Evolutionary conservation across 2,329 filamentous ascomycete species (phyloP).

Genomic region (Beauveria bassiana): DNA sequence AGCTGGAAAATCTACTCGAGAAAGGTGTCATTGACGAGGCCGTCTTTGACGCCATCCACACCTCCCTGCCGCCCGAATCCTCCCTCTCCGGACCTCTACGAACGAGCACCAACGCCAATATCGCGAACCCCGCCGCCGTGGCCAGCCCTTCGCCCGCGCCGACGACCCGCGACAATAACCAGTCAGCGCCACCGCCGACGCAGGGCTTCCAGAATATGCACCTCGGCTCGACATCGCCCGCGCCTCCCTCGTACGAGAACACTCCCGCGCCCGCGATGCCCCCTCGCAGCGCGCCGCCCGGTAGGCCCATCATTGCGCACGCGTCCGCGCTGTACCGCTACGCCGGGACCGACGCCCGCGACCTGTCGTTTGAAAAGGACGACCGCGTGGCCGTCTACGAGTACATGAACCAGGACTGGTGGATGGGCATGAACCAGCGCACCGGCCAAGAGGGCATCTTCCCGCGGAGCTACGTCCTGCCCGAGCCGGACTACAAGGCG

Average conservation of each 20-base stretch:
- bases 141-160: slow-evolving; percentile 21
- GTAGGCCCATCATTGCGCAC: slow-evolving; percentile 57
- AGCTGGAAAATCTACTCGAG: slow-evolving; percentile 84
- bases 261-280: slow-evolving; percentile 36
- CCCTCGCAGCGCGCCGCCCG: slow-evolving; percentile 24
- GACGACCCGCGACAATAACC: slow-evolving; percentile 23
- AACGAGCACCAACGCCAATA: slow-evolving; percentile 25
- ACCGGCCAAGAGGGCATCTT: slow-evolving; percentile 88
- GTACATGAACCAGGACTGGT: slow-evolving; percentile 97
- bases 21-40: slow-evolving; percentile 68
- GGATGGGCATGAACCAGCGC: slow-evolving; percentile 79
- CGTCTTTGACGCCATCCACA: slow-evolving; percentile 67
- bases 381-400: slow-evolving; percentile 75
- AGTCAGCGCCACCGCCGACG: slow-evolving; percentile 20
- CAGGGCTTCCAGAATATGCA: slow-evolving; percentile 37
- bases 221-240: slow-evolving; percentile 26
- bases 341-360: slow-evolving; percentile 67
- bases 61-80: slow-evolving; percentile 65
- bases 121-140: slow-evolving; percentile 19
- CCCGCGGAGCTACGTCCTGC: slow-evolving; percentile 79
- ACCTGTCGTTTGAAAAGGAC: slow-evolving; percentile 72
- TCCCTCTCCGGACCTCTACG: slow-evolving; percentile 44
- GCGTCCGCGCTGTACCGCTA: slow-evolving; percentile 82
- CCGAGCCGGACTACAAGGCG: slow-evolving; percentile 54
- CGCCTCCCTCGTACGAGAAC: slow-evolving; percentile 45